Conservation (phyloP, 2,329 filamentous ascomycete genomes). For the Arthrinium puccinioides region DNA sequence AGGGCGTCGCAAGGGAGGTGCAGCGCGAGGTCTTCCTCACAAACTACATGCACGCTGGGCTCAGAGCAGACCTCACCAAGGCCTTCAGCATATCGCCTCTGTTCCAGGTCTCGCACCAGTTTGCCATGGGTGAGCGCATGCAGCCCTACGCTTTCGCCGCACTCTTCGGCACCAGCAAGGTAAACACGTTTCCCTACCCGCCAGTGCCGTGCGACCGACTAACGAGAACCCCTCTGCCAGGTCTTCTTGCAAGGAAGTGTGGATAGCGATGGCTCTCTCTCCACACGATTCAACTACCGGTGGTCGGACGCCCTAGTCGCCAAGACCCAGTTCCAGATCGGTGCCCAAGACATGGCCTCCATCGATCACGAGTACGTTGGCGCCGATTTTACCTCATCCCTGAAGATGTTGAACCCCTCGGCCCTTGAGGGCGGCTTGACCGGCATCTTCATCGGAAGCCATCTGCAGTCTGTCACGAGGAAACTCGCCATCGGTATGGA, state of each 20-base stretch:
- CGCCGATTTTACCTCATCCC: slow-evolving; percentile 81
- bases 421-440: slow-evolving; percentile 85
- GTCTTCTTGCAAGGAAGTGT: slow-evolving; percentile 93
- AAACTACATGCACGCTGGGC: slow-evolving; percentile 93
- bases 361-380: slow-evolving; percentile 95
- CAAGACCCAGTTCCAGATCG: slow-evolving; percentile 82
- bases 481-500: slow-evolving; percentile 83
- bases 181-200: slow-evolving; percentile 30
- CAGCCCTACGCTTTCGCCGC: slow-evolving; percentile 94
- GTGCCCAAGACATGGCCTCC: slow-evolving; percentile 79
- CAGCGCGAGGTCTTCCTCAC: slow-evolving; percentile 93
- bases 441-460: slow-evolving; percentile 92
- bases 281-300: slow-evolving; percentile 87
- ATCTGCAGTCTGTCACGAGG: slow-evolving; percentile 87
- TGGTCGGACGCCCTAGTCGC: slow-evolving; percentile 75
- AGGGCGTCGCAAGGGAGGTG: slow-evolving; percentile 84
- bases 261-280: slow-evolving; percentile 85
- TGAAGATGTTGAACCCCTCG: slow-evolving; percentile 96
- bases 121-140: slow-evolving; percentile 87
- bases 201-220: background rate
- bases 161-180: slow-evolving; percentile 88
- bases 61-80: slow-evolving; percentile 95
- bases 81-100: slow-evolving; percentile 87
- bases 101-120: slow-evolving; percentile 96
- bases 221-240: slow-evolving; percentile 35